phyloP scores from a whole-genome alignment of 176 grass and related monocot species.

The Bonia amplexicaulis region DNA sequence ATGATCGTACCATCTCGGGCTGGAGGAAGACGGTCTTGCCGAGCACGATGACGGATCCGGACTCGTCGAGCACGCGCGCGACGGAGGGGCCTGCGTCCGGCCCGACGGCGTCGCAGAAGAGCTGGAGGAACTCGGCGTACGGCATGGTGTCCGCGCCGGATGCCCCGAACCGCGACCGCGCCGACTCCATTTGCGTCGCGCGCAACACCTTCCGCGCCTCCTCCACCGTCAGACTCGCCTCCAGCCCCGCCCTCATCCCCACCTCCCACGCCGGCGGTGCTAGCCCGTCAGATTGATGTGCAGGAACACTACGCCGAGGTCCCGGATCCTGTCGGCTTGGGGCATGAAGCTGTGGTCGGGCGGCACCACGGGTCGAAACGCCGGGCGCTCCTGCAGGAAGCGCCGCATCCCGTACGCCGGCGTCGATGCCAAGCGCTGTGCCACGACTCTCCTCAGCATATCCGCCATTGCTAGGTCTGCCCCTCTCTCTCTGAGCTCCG shows the following conservation, averaged over 20 bases:
- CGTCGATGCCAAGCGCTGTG: slow-evolving; percentile 41
- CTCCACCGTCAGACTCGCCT: slow-evolving; percentile 50
- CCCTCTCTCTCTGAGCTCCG: not conserved
- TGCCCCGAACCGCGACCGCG: slow-evolving; percentile 46
- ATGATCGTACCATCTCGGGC: slow-evolving; percentile 73
- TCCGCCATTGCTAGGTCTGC: slow-evolving; percentile 52
- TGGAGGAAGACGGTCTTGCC: slow-evolving; percentile 79
- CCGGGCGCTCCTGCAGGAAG: slow-evolving; percentile 68
- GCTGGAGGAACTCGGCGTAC: slow-evolving; percentile 52
- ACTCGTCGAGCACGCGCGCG: slow-evolving; percentile 77
- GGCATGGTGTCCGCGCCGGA: slow-evolving; percentile 45
- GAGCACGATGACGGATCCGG: slow-evolving; percentile 78
- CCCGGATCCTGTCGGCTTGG: slow-evolving; percentile 70
- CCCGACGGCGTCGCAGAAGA: slow-evolving; percentile 69
- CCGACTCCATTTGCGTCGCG: slow-evolving; percentile 63
- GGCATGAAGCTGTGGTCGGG: slow-evolving; percentile 44
- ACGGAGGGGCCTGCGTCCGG: slow-evolving; percentile 42
- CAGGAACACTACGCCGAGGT: slow-evolving; percentile 44
- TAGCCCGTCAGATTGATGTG: slow-evolving; percentile 75
- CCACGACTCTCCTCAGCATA: slow-evolving; percentile 52
- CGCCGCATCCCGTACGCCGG: slow-evolving; percentile 45
- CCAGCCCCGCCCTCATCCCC: not conserved
- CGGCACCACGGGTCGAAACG: slow-evolving; percentile 56
- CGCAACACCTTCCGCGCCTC: slow-evolving; percentile 76
- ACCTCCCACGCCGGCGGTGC: not conserved